Base-by-base conservation (phyloP, 495 filamentous ascomycete species). In the Pseudoneurospora amorphoporcata region DNA sequence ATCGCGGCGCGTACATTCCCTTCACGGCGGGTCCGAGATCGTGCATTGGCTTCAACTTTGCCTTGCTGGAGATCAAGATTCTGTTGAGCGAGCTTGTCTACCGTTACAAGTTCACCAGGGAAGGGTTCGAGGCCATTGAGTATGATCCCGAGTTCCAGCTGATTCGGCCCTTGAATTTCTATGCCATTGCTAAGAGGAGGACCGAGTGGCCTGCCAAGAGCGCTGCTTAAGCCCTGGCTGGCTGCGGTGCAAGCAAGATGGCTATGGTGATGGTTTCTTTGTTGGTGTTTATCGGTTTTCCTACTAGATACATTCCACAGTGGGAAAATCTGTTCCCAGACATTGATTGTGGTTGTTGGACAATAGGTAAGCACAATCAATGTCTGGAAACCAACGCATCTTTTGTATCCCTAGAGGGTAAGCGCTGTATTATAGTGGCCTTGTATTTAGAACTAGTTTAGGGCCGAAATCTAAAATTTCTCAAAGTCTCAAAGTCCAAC, bases 1-100 rank as follows among this genome's bases (percentile, higher is more conserved):
- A 83, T 53, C 80, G 81, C 58, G 80, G 75, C 3, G 74, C 83
- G 1, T 90, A 89, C 75, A 79, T 84, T 4, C 87, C 87, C 0
- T 89, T 90, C 68, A 87, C 83, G 0, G 79, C 82, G 8, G 87
- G 87, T 0, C 78, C 79, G 0, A 76, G 88, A 0, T 81, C 80
- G 74, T 89, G 87, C 75, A 86, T 90, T 71, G 87, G 87, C 0
- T 89, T 88, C 76, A 89, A 88, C 76, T 86, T 89, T 75, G 88
- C 87, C 0, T 74, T 90, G 29, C 77, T 80, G 68, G 86, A 90
- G 72, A 78, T 88, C 72, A 87, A 87, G 79, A 78, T 86, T 1
- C 79, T 88, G 39, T 68, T 90, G 68, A 74, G 82, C 0, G 82
- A 88, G 77, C 72, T 90, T 41, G 78, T 89, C 3, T 88, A 83